Conservation (phyloP, 1,284 basidiomycete genomes). For the Puccinia triticina region DNA sequence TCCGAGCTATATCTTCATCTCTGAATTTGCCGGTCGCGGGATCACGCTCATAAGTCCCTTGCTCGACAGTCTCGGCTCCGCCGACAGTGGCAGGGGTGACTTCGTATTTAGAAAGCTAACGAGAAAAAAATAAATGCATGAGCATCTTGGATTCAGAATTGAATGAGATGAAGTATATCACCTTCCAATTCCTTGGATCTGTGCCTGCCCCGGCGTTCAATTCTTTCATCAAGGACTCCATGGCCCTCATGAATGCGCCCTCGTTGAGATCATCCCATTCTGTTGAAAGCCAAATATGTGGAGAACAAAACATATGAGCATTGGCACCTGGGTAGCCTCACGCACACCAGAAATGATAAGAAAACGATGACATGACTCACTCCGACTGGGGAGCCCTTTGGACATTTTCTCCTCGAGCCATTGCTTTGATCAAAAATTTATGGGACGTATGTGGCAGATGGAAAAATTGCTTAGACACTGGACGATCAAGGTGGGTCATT, state of each 20-base stretch:
- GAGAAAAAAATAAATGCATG: neutral
- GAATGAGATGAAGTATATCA: neutral
- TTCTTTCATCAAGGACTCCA: slow-evolving; percentile 33
- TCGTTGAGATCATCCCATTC: slow-evolving; percentile 44
- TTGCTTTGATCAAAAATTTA: neutral
- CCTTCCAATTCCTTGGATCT: slow-evolving; percentile 46
- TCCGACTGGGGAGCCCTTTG: slow-evolving; percentile 46
- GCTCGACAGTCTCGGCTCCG: slow-evolving; percentile 3
- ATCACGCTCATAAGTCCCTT: slow-evolving; percentile 48
- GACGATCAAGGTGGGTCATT: neutral
- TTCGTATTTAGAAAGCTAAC: slow-evolving; percentile 48
- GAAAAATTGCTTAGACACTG: neutral
- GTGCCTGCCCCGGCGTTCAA: slow-evolving; percentile 30
- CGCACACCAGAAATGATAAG: neutral
- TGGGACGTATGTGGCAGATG: neutral
- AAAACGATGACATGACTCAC: slow-evolving; percentile 8
- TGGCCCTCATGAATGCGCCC: slow-evolving; percentile 24
- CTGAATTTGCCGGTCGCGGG: slow-evolving; percentile 34
- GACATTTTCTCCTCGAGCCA: slow-evolving; percentile 48
- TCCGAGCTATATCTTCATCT: slow-evolving; percentile 47
- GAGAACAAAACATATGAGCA: neutral
- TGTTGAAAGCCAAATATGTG: neutral
- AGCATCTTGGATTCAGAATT: neutral
- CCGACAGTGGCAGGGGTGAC: slow-evolving; percentile 1
- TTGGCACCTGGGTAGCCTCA: neutral